A percentile compares a stretch with the other conserved stretches of the same genome.
phyloP scores from a whole-genome alignment of 805 yeast species.

The Jamesozyma piceae region DNA sequence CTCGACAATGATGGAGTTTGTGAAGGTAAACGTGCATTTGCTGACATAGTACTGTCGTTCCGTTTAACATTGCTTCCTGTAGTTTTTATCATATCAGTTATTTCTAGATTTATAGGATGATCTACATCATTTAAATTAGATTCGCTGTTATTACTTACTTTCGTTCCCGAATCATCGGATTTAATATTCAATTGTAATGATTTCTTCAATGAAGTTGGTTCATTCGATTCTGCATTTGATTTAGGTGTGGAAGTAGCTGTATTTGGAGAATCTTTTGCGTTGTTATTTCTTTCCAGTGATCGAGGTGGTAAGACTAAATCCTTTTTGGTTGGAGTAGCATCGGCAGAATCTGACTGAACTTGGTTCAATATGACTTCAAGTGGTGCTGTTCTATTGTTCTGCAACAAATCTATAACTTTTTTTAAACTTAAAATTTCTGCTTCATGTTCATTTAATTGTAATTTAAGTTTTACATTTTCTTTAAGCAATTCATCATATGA shows the following conservation, averaged over 20 bases:
- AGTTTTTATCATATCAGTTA: neutral
- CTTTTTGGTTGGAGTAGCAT: conserved; percentile 3
- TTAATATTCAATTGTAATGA: neutral
- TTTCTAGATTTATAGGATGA: neutral
- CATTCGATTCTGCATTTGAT: neutral
- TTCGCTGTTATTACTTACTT: neutral
- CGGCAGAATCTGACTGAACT: neutral
- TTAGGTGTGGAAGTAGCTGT: neutral
- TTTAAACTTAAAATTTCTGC: conserved; percentile 18
- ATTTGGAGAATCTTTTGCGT: conserved; percentile 12
- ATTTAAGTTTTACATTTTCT: conserved; percentile 24
- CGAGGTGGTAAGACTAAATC: conserved; percentile 31
- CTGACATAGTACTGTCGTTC: neutral
- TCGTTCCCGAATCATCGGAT: neutral
- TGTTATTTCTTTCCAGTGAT: conserved; percentile 31
- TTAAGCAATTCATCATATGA: conserved; percentile 25
- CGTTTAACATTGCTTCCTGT: neutral
- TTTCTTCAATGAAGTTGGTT: neutral
- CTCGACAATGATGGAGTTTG: neutral
- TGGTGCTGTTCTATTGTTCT: conserved; percentile 6
- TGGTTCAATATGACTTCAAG: conserved; percentile 7
- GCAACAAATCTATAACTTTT: conserved; percentile 8
- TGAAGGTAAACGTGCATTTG: neutral
- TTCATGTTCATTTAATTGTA: conserved; percentile 21
- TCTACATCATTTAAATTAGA: neutral